Conservation (phyloP, 1,284 basidiomycete species). For the Leccinum pachyderme region DNA sequence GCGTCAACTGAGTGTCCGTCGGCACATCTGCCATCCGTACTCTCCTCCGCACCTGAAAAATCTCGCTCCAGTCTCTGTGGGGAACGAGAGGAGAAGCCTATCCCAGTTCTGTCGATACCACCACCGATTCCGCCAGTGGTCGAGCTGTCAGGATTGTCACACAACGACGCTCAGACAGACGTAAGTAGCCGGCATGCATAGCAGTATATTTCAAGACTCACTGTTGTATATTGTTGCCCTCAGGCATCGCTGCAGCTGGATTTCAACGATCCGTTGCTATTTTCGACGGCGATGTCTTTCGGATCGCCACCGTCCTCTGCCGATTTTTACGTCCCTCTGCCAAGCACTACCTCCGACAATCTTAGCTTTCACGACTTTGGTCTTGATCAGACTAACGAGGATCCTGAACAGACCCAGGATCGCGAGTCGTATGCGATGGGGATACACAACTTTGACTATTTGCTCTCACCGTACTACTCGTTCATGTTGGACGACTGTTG, state of each 20-base stretch:
- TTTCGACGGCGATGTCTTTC: background rate
- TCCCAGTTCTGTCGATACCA: background rate
- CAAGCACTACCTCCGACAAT: background rate
- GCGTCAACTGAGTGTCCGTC: constrained; percentile 1
- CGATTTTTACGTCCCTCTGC: no score
- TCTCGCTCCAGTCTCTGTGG: background rate
- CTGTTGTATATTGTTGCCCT: background rate
- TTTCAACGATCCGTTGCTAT: constrained; percentile 5
- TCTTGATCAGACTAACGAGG: constrained; percentile 12
- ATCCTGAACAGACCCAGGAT: constrained; percentile 24
- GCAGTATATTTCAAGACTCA: background rate
- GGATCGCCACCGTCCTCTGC: constrained; percentile 1
- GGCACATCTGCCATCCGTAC: constrained; percentile 20
- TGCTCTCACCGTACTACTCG: no score
- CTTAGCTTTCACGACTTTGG: constrained; percentile 4
- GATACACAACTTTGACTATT: constrained; percentile 26
- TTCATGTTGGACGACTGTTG: no score
- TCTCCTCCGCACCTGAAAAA: constrained; percentile 13
- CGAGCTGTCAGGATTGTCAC: background rate
- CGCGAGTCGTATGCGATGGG: constrained; percentile 33
- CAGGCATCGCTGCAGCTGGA: background rate
- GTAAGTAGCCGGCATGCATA: constrained; percentile 9
- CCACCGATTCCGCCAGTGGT: background rate
- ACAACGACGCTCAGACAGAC: constrained; percentile 1
- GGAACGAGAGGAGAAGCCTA: constrained; percentile 1